Conservation (phyloP, 2,329 filamentous ascomycete genomes). For the Coniochaeta sp. region DNA sequence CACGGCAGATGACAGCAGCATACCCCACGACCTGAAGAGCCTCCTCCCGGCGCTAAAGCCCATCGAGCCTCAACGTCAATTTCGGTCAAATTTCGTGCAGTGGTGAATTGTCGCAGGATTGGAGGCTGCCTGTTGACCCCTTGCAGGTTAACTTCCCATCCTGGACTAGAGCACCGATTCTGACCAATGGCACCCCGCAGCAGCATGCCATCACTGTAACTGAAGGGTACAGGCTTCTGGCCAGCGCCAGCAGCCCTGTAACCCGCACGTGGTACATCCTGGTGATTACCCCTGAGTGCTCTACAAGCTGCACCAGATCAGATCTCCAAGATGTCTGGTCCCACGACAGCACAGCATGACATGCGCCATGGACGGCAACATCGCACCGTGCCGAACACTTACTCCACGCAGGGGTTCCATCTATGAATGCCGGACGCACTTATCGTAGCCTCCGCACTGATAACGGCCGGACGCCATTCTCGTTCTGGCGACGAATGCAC, state of each 20-base stretch:
- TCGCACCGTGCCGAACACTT: neutral
- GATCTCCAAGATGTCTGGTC: neutral
- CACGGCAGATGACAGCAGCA: neutral
- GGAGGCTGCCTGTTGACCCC: neutral
- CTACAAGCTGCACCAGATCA: neutral
- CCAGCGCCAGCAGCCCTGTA: neutral
- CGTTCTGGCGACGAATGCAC: neutral
- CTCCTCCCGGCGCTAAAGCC: neutral
- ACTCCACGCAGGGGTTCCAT: neutral
- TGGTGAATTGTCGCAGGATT: neutral
- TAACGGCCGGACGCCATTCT: neutral
- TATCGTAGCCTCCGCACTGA: neutral
- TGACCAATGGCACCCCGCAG: neutral
- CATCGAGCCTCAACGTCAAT: neutral
- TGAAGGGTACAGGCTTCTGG: neutral
- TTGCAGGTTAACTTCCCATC: slow-evolving; percentile 1
- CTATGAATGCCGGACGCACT: neutral
- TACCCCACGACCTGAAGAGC: neutral
- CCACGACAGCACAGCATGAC: no score
- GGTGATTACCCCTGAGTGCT: neutral
- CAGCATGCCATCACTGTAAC: neutral
- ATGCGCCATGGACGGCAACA: neutral
- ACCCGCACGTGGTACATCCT: neutral
- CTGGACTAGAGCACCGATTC: neutral
- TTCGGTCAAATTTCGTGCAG: slow-evolving; percentile 2